Evolutionary conservation across 768 basidiomycete species (phyloP).

Genomic region (Tulasnella sp.): DNA sequence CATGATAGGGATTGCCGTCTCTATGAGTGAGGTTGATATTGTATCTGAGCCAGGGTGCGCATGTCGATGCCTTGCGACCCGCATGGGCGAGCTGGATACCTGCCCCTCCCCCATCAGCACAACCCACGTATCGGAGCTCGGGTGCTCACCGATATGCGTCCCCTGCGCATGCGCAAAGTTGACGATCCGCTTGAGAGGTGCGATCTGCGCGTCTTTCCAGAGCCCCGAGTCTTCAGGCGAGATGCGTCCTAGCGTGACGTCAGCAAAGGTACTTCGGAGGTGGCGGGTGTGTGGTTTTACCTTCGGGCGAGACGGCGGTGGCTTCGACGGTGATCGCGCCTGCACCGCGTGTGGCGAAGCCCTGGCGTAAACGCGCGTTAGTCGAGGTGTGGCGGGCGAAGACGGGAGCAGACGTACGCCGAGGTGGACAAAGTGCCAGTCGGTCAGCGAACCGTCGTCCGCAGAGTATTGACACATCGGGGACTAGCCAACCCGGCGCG

Average conservation of each 20-base stretch:
- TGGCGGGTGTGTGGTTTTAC: slow-evolving; percentile 29
- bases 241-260: no score
- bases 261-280: no score
- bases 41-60: slow-evolving; percentile 51
- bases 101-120: background rate
- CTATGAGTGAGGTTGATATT: slow-evolving; percentile 16
- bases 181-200: slow-evolving; percentile 54
- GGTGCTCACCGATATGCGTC: slow-evolving; percentile 34
- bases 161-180: slow-evolving; percentile 61
- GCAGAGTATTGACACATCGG: slow-evolving; percentile 80
- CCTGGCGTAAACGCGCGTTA: slow-evolving; percentile 26
- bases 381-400: background rate
- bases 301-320: slow-evolving; percentile 57
- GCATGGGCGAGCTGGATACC: slow-evolving; percentile 75
- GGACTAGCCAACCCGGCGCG: slow-evolving; percentile 30
- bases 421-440: slow-evolving; percentile 74
- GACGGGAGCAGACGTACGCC: slow-evolving; percentile 32
- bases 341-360: slow-evolving; percentile 56
- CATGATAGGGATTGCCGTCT: slow-evolving; percentile 21
- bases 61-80: slow-evolving; percentile 55
- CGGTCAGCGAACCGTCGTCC: slow-evolving; percentile 60
- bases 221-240: slow-evolving; percentile 64
- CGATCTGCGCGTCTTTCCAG: slow-evolving; percentile 67
- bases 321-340: slow-evolving; percentile 65
- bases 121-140: background rate